phyloP scores from a whole-genome alignment of 1,284 basidiomycete genomes.

The Nidula niveotomentosa region DNA sequence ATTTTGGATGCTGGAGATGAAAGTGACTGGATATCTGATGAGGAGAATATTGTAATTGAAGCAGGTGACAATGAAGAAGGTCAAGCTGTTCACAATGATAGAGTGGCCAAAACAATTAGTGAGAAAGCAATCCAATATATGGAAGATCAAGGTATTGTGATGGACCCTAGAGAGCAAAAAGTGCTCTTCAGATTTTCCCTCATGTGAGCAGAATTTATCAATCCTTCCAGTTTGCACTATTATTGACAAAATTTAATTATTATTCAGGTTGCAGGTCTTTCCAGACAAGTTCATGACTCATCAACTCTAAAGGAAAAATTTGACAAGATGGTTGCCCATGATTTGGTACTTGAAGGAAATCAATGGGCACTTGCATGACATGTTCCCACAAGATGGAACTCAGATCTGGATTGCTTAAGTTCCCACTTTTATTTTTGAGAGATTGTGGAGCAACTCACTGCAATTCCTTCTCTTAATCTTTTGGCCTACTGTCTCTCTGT shows the following conservation, averaged over 20 bases:
- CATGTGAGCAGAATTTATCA: background rate
- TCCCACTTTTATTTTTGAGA: conserved; percentile 15
- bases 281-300: background rate
- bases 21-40: background rate
- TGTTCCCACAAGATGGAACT: background rate
- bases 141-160: no score
- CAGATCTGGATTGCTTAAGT: background rate
- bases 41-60: background rate
- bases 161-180: background rate
- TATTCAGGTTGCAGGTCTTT: background rate
- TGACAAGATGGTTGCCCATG: background rate
- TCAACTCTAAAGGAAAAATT: background rate
- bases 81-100: no score
- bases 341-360: background rate
- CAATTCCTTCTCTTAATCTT: conserved; percentile 6
- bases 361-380: background rate
- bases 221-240: no score
- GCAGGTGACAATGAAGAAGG: no score
- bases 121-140: no score
- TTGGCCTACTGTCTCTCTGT: conserved; percentile 10
- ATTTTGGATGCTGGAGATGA: background rate
- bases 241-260: background rate
- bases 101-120: no score
- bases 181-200: background rate
- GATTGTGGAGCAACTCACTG: conserved; percentile 14